These are phyloP conservation scores for Phytophthora podocarpi DNA, from an alignment of 352 stramenopile species.

Conservation along the genomic window DNA sequence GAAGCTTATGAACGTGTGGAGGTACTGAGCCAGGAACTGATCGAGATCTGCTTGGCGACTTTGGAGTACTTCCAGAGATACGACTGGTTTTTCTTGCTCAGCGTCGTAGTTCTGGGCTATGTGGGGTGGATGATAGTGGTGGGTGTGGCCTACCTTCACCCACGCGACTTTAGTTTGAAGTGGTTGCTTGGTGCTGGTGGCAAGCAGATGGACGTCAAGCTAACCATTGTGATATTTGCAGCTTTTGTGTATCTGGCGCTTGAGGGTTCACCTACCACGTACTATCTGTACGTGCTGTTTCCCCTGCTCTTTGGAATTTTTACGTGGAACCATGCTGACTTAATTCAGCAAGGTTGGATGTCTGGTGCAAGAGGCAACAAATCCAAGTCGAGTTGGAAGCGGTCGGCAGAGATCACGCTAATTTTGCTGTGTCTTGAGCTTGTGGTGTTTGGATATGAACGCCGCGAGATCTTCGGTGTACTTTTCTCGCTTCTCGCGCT, in stretches of 20 bases:
- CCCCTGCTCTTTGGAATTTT: constrained; percentile 70
- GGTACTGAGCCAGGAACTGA: constrained; percentile 60
- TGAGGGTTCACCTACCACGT: constrained; percentile 71
- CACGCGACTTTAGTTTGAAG: constrained; percentile 33
- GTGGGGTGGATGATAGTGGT: constrained; percentile 78
- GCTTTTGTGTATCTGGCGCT: constrained; percentile 60
- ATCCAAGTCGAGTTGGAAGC: constrained; percentile 17
- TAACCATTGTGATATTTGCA: constrained; percentile 30
- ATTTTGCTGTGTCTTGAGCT: constrained; percentile 66
- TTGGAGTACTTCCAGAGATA: constrained; percentile 85
- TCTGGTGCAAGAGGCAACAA: not conserved
- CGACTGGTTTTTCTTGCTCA: constrained; percentile 84
- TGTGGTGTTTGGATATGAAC: constrained; percentile 72
- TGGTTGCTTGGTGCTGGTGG: constrained; percentile 32
- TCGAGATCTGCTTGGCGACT: constrained; percentile 76
- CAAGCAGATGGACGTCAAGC: constrained; percentile 37
- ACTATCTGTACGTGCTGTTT: constrained; percentile 81
- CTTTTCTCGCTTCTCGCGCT: constrained; percentile 63
- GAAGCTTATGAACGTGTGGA: constrained; percentile 40
- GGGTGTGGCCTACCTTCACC: constrained; percentile 59
- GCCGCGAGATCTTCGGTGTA: constrained; percentile 65
- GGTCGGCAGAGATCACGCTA: constrained; percentile 37
- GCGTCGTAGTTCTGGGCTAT: constrained; percentile 78
- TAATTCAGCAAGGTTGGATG: constrained; percentile 26
- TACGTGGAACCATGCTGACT: constrained; percentile 46